phyloP scores from a whole-genome alignment of 129 eudicot species.

The Centaurea solstitialis region DNA sequence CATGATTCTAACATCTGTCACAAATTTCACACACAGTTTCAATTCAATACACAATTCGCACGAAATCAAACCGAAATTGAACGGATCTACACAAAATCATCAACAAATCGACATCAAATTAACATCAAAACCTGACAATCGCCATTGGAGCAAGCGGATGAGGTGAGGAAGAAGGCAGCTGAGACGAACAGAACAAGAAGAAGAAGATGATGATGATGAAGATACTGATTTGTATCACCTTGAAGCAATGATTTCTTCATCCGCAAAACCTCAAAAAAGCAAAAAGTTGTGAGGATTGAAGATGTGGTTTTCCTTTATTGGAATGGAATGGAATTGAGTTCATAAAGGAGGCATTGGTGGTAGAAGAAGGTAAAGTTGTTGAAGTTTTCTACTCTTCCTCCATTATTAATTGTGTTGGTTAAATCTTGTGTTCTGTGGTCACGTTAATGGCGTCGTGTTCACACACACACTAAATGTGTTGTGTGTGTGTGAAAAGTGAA shows the following conservation, averaged over 20 bases:
- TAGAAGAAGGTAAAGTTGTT: slow-evolving; percentile 26
- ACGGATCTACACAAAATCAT: slow-evolving; percentile 19
- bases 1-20: slow-evolving; percentile 83
- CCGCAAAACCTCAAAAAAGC: slow-evolving; percentile 43
- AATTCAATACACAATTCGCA: slow-evolving; percentile 19
- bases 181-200: slow-evolving; percentile 16
- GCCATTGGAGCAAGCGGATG: slow-evolving; percentile 65
- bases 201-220: slow-evolving; percentile 12
- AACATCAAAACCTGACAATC: slow-evolving; percentile 54
- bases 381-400: background rate
- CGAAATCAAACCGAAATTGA: slow-evolving; percentile 7
- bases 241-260: slow-evolving; percentile 42
- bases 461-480: slow-evolving; percentile 1
- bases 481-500: slow-evolving; percentile 13
- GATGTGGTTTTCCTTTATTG: background rate
- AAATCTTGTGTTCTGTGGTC: slow-evolving; percentile 19
- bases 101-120: slow-evolving; percentile 10
- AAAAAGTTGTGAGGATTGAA: slow-evolving; percentile 17
- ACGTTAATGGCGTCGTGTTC: slow-evolving; percentile 22
- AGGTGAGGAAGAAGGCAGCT: slow-evolving; percentile 31
- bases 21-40: background rate
- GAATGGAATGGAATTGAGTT: background rate
- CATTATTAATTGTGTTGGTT: slow-evolving; percentile 2
- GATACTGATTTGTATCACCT: slow-evolving; percentile 13
- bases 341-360: background rate